Percentiles rank a stretch among this genome's conserved stretches.
Conservation (phyloP, 768 basidiomycete species). For the Mycena venus region DNA sequence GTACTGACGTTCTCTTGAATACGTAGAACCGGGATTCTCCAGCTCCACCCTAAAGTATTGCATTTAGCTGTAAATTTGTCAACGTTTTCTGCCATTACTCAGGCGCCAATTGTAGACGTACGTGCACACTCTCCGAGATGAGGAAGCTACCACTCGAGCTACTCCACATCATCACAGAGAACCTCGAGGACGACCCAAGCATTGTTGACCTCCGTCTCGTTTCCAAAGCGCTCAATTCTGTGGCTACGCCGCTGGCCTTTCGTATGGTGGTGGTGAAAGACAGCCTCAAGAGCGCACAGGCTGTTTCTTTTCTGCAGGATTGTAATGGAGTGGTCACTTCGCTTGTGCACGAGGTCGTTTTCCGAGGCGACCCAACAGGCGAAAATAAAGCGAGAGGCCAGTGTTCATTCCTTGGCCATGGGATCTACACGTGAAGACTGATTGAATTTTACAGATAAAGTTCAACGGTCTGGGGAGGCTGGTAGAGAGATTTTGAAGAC, state of each 20-base stretch:
- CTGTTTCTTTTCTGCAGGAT: background rate
- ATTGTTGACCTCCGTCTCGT: conserved; percentile 14
- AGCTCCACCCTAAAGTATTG: too few relatives aligned
- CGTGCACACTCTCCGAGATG: too few relatives aligned
- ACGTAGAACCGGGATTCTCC: too few relatives aligned
- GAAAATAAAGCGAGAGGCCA: background rate
- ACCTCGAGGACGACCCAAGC: background rate
- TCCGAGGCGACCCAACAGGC: background rate
- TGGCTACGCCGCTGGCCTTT: background rate
- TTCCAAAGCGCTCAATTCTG: background rate
- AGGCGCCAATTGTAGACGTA: too few relatives aligned
- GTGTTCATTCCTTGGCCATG: background rate
- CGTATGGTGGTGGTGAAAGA: background rate
- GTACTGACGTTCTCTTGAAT: too few relatives aligned
- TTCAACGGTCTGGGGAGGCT: background rate
- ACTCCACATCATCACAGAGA: background rate
- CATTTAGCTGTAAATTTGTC: too few relatives aligned
- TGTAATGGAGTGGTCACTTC: conserved; percentile 8
- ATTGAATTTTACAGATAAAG: background rate
- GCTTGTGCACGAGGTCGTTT: conserved; percentile 3
- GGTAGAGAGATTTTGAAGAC: background rate
- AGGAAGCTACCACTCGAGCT: background rate
- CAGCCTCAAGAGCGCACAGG: background rate
- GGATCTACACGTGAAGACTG: too few relatives aligned
- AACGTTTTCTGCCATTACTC: too few relatives aligned